A percentile compares a stretch with the other conserved stretches of the same genome.
Evolutionary conservation across 805 yeast genomes (phyloP).

Genomic region (Sugiyamaella marilandica): DNA sequence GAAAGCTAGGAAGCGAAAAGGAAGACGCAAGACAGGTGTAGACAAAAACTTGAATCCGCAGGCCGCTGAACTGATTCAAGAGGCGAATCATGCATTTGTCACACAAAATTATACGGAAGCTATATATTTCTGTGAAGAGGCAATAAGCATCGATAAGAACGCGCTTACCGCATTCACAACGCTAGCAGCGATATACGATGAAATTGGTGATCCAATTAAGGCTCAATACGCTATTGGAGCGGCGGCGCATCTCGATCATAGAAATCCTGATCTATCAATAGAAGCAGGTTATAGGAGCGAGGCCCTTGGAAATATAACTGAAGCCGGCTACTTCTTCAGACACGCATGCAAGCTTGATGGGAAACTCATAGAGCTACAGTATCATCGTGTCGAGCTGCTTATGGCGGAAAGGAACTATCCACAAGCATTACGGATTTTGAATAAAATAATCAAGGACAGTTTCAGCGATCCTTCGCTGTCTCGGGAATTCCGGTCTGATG

Average conservation of each 20-base stretch:
- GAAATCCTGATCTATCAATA: conserved; percentile 77
- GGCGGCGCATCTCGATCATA: conserved; percentile 72
- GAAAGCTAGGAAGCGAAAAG: neutral
- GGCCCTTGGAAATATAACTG: conserved; percentile 58
- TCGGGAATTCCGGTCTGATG: conserved; percentile 6
- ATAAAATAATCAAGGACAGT: conserved; percentile 5
- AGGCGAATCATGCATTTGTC: neutral
- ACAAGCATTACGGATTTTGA: conserved; percentile 22
- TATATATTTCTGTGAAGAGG: conserved; percentile 17
- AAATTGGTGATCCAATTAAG: conserved; percentile 33
- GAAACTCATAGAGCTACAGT: conserved; percentile 75
- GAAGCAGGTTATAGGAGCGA: conserved; percentile 81
- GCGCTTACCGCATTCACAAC: conserved; percentile 29
- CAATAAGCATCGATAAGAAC: conserved; percentile 28
- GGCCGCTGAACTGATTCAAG: neutral
- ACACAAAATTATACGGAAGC: neutral
- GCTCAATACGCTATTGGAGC: conserved; percentile 32
- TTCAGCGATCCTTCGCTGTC: neutral
- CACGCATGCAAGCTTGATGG: conserved; percentile 84
- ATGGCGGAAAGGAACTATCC: conserved; percentile 24
- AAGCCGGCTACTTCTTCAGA: conserved; percentile 57
- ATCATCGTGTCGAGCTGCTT: conserved; percentile 50
- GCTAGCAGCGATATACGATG: conserved; percentile 45
- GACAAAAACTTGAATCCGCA: neutral
- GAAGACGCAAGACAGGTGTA: neutral